Evolutionary conservation across 1,139 yeast genomes (phyloP).

Genomic region (Magnusiomyces suaveolens): DNA sequence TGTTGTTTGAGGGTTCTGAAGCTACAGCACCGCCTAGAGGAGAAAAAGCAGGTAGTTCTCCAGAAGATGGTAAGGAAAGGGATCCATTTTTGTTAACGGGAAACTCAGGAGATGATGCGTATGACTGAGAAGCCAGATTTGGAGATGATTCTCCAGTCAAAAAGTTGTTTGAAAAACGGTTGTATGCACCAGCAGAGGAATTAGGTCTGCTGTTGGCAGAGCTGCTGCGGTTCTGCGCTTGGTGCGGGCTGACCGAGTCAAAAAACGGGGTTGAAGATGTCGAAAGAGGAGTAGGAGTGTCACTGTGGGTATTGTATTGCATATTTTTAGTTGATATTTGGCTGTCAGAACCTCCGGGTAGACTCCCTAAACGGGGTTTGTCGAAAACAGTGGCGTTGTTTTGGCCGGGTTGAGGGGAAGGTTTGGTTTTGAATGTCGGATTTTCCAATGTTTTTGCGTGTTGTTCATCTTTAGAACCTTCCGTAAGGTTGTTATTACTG

Average conservation of each 20-base stretch:
- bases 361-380: too few relatives aligned
- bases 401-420: too few relatives aligned
- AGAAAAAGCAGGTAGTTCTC: conserved; percentile 5
- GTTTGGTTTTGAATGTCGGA: too few relatives aligned
- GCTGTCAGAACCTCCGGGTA: too few relatives aligned
- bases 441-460: too few relatives aligned
- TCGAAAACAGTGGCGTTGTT: too few relatives aligned
- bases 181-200: neutral
- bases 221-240: neutral
- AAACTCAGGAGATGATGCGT: conserved; percentile 1
- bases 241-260: neutral
- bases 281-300: neutral
- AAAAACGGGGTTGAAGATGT: neutral
- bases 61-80: conserved; percentile 2
- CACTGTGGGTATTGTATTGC: too few relatives aligned
- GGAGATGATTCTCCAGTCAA: neutral
- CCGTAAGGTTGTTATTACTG: too few relatives aligned
- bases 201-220: neutral
- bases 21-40: conserved; percentile 1
- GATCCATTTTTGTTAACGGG: neutral
- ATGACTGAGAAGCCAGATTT: neutral
- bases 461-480: too few relatives aligned
- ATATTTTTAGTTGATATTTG: too few relatives aligned
- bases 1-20: neutral
- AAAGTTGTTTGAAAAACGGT: neutral